These are phyloP conservation scores for Malassezia sympodialis DNA, from an alignment of 1,284 basidiomycete genomes.

Conservation along the genomic window DNA sequence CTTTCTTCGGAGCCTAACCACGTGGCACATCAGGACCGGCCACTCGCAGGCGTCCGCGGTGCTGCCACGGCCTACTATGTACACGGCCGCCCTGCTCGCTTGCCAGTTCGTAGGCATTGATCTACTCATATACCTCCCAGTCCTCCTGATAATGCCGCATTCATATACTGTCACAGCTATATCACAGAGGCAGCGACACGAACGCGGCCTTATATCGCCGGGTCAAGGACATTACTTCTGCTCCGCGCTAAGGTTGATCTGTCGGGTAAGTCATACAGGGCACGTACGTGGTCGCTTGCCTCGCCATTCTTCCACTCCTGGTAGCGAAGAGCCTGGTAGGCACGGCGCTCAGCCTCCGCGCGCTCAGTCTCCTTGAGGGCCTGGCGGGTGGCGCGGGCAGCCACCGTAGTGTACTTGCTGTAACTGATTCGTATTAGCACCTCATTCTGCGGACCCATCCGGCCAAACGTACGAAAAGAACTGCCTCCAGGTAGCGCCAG, in stretches of 20 bases:
- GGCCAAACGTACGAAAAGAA: slow-evolving; percentile 37
- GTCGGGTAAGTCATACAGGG: neutral
- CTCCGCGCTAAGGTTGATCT: slow-evolving; percentile 29
- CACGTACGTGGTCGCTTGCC: slow-evolving; percentile 44
- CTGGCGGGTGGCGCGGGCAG: slow-evolving; percentile 49
- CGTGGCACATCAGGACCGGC: neutral
- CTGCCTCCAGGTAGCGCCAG: slow-evolving; percentile 41
- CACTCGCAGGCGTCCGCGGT: neutral
- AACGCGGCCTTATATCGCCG: neutral
- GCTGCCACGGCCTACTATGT: neutral
- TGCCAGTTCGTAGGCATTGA: neutral
- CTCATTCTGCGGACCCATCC: neutral
- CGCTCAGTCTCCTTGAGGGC: slow-evolving; percentile 50
- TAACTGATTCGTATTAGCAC: slow-evolving; percentile 34
- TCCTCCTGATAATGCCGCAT: neutral
- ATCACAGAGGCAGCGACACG: neutral
- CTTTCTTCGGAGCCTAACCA: slow-evolving; percentile 55
- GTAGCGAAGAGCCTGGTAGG: slow-evolving; percentile 48
- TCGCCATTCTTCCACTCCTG: slow-evolving; percentile 50
- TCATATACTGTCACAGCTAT: neutral
- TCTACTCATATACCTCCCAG: neutral
- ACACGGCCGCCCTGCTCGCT: neutral
- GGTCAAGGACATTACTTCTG: slow-evolving; percentile 24
- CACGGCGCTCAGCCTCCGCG: slow-evolving; percentile 48
- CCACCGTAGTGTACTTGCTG: slow-evolving; percentile 51